Evolutionary conservation across 1,139 yeast genomes (phyloP).

Genomic region (Meyerozyma carpophila): DNA sequence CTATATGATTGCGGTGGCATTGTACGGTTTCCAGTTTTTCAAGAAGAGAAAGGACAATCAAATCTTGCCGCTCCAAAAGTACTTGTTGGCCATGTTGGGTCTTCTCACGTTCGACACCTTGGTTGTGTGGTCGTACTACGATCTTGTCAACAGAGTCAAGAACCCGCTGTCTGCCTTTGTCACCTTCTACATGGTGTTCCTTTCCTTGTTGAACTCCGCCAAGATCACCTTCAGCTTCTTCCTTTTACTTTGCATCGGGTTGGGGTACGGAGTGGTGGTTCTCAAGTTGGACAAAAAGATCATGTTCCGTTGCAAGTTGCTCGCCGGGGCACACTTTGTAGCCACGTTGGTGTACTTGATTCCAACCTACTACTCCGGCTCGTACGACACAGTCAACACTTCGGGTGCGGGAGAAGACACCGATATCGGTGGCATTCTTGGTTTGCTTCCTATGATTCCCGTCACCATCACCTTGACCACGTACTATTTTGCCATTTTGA

Average conservation of each 20-base stretch:
- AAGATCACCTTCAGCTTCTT: slow-evolving; percentile 88
- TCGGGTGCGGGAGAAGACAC: slow-evolving; percentile 14
- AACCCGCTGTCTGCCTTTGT: slow-evolving; percentile 52
- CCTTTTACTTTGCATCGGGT: slow-evolving; percentile 73
- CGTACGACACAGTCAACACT: slow-evolving; percentile 30
- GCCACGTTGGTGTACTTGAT: slow-evolving; percentile 65
- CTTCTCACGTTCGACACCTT: slow-evolving; percentile 82
- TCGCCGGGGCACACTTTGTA: slow-evolving; percentile 68
- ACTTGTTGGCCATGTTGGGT: slow-evolving; percentile 77
- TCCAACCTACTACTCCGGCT: slow-evolving; percentile 51
- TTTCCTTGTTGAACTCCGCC: slow-evolving; percentile 73
- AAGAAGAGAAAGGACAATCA: slow-evolving; percentile 74
- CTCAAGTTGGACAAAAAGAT: slow-evolving; percentile 72
- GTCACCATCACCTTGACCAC: slow-evolving; percentile 62
- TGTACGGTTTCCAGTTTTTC: slow-evolving; percentile 82
- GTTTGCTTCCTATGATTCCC: slow-evolving; percentile 55
- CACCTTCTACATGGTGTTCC: slow-evolving; percentile 67
- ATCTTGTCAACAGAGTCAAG: slow-evolving; percentile 61
- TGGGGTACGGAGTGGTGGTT: slow-evolving; percentile 92
- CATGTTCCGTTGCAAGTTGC: slow-evolving; percentile 76
- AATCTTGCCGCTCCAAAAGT: slow-evolving; percentile 84
- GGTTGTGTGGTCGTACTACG: slow-evolving; percentile 89
- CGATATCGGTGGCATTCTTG: slow-evolving; percentile 18
- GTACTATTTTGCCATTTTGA: slow-evolving; percentile 72
- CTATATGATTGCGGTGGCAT: slow-evolving; percentile 73